phyloP scores from a whole-genome alignment of 768 basidiomycete species.

The Auriscalpium vulgare region DNA sequence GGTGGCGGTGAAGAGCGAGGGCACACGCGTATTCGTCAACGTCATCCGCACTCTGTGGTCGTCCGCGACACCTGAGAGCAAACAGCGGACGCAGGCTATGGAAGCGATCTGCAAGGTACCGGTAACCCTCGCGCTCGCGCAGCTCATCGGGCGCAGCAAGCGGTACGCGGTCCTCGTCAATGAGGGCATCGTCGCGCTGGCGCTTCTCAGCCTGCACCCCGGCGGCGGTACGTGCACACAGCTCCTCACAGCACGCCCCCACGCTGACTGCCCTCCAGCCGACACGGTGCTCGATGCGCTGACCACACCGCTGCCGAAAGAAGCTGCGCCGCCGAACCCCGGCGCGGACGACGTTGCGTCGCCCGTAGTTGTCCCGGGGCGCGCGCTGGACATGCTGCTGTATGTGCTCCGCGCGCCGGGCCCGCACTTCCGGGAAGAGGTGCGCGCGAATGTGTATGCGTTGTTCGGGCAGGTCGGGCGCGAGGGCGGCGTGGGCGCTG shows the following conservation, averaged over 20 bases:
- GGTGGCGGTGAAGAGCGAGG: slow-evolving; percentile 80
- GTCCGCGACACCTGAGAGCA: slow-evolving; percentile 37
- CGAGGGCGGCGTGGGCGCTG: slow-evolving; percentile 39
- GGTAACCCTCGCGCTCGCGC: slow-evolving; percentile 54
- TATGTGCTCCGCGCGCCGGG: slow-evolving; percentile 46
- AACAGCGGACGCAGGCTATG: slow-evolving; percentile 47
- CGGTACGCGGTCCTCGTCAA: slow-evolving; percentile 83
- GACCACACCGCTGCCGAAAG: slow-evolving; percentile 38
- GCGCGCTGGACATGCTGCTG: slow-evolving; percentile 62
- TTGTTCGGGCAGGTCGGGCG: slow-evolving; percentile 59
- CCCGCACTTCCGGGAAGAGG: slow-evolving; percentile 56
- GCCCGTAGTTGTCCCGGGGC: slow-evolving; percentile 43
- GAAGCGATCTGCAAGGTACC: slow-evolving; percentile 42
- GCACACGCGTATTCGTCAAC: slow-evolving; percentile 83
- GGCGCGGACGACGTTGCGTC: slow-evolving; percentile 36
- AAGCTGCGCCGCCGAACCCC: slow-evolving; percentile 22
- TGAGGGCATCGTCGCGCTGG: slow-evolving; percentile 81
- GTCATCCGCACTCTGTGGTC: slow-evolving; percentile 74
- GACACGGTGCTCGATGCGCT: slow-evolving; percentile 56
- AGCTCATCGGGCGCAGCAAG: slow-evolving; percentile 65
- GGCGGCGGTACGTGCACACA: slow-evolving; percentile 46
- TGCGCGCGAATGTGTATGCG: slow-evolving; percentile 69
- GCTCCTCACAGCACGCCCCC: slow-evolving; percentile 1
- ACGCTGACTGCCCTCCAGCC: slow-evolving; percentile 23
- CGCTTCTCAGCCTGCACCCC: slow-evolving; percentile 59